Evolutionary conservation across 225 moss, liverwort and hornwort species (phyloP).

Genomic region (Sphagnum contortum): DNA sequence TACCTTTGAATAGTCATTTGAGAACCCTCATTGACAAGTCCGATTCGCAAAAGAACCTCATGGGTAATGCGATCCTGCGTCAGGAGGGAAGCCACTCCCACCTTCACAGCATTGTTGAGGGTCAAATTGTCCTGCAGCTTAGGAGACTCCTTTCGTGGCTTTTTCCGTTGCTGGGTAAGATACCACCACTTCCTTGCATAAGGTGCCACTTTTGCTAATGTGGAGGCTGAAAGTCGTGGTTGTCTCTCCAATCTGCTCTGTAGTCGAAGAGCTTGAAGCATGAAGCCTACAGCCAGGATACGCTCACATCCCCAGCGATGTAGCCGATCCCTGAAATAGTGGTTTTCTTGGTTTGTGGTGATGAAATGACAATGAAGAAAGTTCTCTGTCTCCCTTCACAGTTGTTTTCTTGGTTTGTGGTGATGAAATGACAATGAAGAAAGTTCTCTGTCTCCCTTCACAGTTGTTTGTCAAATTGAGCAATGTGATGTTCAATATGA

Average conservation of each 20-base stretch:
- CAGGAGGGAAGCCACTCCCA: neutral
- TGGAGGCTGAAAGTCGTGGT: neutral
- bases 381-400: neutral
- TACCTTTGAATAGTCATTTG: conserved; percentile 29
- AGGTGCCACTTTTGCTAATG: conserved; percentile 29
- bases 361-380: too few species aligned
- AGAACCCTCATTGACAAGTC: conserved; percentile 24
- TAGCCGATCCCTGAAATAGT: conserved; percentile 10
- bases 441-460: too few species aligned
- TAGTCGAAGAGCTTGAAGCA: conserved; percentile 22
- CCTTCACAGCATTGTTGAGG: neutral
- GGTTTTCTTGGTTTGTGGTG: too few species aligned
- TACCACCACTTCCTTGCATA: conserved; percentile 51
- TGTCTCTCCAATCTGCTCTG: conserved; percentile 15
- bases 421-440: too few species aligned
- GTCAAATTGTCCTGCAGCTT: conserved; percentile 4
- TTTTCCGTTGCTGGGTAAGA: conserved; percentile 21
- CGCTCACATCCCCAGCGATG: conserved; percentile 34
- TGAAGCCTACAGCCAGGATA: conserved; percentile 29
- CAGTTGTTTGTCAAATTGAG: too few species aligned
- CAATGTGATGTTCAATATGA: too few species aligned
- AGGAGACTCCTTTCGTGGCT: conserved; percentile 12
- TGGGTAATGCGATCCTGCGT: conserved; percentile 11
- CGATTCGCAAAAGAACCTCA: conserved; percentile 34
- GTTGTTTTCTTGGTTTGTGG: too few species aligned